Evolutionary conservation across 139 green algal genomes (phyloP), one percentile per base, ranked within the genome.

Genomic region (Auxenochlorella pyrenoidosa): DNA sequence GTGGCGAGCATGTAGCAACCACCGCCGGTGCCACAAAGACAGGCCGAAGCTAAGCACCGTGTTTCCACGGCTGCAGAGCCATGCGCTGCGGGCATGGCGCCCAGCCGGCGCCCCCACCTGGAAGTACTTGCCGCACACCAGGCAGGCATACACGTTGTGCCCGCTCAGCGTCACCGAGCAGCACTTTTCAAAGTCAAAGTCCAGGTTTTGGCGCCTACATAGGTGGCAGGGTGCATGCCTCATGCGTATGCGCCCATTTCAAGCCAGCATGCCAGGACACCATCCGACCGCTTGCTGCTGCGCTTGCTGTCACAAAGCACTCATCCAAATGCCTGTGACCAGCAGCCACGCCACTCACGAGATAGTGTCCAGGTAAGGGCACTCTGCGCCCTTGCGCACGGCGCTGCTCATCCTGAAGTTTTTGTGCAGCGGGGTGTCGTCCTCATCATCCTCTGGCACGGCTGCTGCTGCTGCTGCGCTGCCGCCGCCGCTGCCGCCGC

Each of bases 141-240:
- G 93, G 92, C 98, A 99, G 18, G 95, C 96, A 88, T 99, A 99
- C 34, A 99, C 97, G 92, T 99, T 99, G 83, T 98, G 92, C 21
- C 92, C 93, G 47, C 89, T 95, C 12, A 99, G 91, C 19, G 94
- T 96, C 21, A 99, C 97, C 16, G 92, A 97, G 91, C 98, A 99
- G 92, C 96, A 98, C 91, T 99, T 99, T 82, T 99, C 98, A 87
- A 99, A 99, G 86, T 99, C 98, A 90, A 99, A 99, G 86, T 99
- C 98, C 44, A 99, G 93, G 78, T 96, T 95, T 95, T 97, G 91
- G 16, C 54, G 54, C 10, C 54, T 24, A 26, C 68, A 54, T 5
- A 59, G 13, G 38, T 41, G 65, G 30, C 22, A 5, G 82, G 16
- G 1, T 21, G 63, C 28, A 71, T 3, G 63, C 54, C 15, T 4